Base-by-base conservation (phyloP, 2,329 filamentous ascomycete species). In the Fusarium chaquense region DNA sequence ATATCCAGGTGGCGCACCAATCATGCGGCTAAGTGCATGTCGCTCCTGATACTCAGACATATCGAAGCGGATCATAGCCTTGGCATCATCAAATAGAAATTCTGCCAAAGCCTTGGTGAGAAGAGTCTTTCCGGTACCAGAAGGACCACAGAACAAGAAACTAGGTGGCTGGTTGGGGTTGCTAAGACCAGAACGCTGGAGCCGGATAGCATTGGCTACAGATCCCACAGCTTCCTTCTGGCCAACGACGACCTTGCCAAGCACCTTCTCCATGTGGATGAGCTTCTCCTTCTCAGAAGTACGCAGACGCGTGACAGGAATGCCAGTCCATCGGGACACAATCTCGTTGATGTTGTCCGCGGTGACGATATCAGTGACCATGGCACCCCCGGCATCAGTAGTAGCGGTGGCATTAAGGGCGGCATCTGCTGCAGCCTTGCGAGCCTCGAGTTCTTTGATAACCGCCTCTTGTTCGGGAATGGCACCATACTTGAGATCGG, bases 31-130 rank as follows among this genome's bases (percentile, higher is more conserved):
- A 16, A 99, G 88, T 1, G 95, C 92, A 79, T 99, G 96, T 7
- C 95, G 91, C 81, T 99, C 96, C 81, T 99, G 97, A 81, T 99
- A 99, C 81, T 99, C 96, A 7, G 95, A 98, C 96, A 99, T 99
- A 79, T 99, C 96, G 83, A 99, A 97, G 40, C 96, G 92, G 75
- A 99, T 97, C 96, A 99, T 98, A 35, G 95, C 86, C 84, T 98
- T 98, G 28, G 95, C 83, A 74, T 99, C 96, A 78, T 99, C 96
- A 83, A 99, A 99, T 30, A 99, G 85, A 84, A 99, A 99, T 80
- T 99, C 96, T 50, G 96, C 96, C 63, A 99, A 86, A 18, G 95
- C 96, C 82, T 99, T 99, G 70, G 95, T 98, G 61, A 99, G 89
- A 22, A 99, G 85, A 20, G 96, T 99, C 84, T 99, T 99, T 85